Evolutionary conservation across 371 early-diverging fungal species (phyloP).

Genomic region (Circinella umbellata): DNA sequence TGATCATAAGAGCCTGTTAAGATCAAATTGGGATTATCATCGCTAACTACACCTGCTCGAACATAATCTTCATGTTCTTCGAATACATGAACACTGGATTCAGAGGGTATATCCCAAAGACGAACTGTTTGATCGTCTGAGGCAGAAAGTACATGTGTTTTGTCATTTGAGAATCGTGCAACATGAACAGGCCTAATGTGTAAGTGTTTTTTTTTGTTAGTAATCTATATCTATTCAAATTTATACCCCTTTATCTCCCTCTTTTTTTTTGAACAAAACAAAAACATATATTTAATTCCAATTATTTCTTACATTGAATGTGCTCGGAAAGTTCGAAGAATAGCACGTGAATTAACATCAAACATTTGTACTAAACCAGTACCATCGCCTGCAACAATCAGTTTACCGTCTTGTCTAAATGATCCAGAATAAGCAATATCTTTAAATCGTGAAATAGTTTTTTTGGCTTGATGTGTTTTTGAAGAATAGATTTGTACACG

Average conservation of each 20-base stretch:
- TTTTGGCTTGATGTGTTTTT: slow-evolving; percentile 78
- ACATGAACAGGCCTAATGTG: slow-evolving; percentile 77
- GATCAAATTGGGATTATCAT: slow-evolving; percentile 81
- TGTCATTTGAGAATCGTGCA: slow-evolving; percentile 79
- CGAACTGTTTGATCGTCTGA: slow-evolving; percentile 92
- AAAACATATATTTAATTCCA: background rate
- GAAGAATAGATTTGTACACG: slow-evolving; percentile 91
- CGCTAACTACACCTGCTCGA: slow-evolving; percentile 73
- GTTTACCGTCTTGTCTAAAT: slow-evolving; percentile 87
- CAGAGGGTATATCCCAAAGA: slow-evolving; percentile 92
- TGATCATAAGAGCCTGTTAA: slow-evolving; percentile 95
- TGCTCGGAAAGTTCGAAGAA: slow-evolving; percentile 84
- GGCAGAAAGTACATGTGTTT: slow-evolving; percentile 82
- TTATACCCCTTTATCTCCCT: background rate
- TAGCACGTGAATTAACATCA: slow-evolving; percentile 79
- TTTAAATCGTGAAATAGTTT: slow-evolving; percentile 90
- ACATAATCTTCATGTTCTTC: slow-evolving; percentile 92
- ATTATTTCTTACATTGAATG: slow-evolving; percentile 74
- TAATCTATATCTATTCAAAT: too few species aligned
- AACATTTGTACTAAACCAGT: slow-evolving; percentile 87
- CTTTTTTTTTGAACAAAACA: background rate
- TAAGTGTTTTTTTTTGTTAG: background rate
- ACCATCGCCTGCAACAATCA: slow-evolving; percentile 93
- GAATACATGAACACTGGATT: slow-evolving; percentile 74
- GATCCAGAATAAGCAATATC: slow-evolving; percentile 83